These are phyloP conservation scores for Terana coerulea DNA, from an alignment of 768 basidiomycete species.

Conservation along the genomic window DNA sequence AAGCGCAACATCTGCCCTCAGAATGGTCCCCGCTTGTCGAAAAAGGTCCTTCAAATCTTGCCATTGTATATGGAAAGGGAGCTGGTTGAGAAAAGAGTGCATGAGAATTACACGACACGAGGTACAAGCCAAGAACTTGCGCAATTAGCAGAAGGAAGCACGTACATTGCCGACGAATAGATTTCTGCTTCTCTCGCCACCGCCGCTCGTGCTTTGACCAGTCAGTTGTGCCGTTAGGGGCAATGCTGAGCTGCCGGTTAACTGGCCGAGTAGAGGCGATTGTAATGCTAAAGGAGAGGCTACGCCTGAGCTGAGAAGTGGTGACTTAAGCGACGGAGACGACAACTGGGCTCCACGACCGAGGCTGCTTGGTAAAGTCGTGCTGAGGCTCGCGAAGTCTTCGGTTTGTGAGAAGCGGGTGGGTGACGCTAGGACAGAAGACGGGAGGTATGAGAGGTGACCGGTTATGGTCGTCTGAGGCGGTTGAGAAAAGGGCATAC, in stretches of 20 bases:
- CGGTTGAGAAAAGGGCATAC: slow-evolving; percentile 1
- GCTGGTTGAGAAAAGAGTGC: slow-evolving; percentile 50
- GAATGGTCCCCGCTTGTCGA: slow-evolving; percentile 83
- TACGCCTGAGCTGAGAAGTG: neutral
- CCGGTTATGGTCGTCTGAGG: neutral
- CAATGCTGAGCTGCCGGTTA: neutral
- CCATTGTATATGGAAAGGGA: slow-evolving; percentile 95
- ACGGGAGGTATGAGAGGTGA: neutral
- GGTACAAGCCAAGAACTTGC: neutral
- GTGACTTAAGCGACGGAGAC: neutral
- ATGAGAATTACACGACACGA: too few relatives aligned
- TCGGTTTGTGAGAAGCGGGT: neutral
- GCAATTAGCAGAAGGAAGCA: slow-evolving; percentile 15
- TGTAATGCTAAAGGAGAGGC: neutral
- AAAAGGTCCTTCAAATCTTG: slow-evolving; percentile 98
- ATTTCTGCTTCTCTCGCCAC: slow-evolving; percentile 41
- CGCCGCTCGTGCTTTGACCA: neutral
- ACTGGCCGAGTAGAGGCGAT: neutral
- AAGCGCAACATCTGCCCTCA: slow-evolving; percentile 87
- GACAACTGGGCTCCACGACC: neutral
- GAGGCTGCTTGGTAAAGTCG: neutral
- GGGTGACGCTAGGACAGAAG: neutral
- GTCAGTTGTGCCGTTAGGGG: neutral
- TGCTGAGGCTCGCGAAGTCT: neutral
- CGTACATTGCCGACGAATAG: slow-evolving; percentile 89